Base-by-base conservation (phyloP, 2,329 filamentous ascomycete genomes). In the Trichoderma asperellum region DNA sequence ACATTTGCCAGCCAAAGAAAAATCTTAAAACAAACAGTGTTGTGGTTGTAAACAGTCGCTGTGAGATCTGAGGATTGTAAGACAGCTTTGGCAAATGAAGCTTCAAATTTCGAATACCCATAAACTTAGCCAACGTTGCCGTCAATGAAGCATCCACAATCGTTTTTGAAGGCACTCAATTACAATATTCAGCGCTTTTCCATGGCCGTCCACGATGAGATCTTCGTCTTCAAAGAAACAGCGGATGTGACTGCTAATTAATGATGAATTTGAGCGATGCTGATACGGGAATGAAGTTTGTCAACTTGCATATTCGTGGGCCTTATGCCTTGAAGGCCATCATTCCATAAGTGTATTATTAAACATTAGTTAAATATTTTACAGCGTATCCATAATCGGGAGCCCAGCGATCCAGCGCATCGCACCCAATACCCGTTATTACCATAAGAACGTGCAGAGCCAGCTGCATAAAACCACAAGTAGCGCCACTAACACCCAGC, bases 401-500 rank as follows among this genome's bases (percentile, higher is more conserved):
- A 35, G 37, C 10, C 24, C 10, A 29, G 29, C 55, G 64, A 49
- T 43, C 55, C 64, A 67, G 55, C 64, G 53, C 55, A 37, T 14
- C 10, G 18, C 34, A 14, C 55, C n/a, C 7, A 59, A 2, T 27
- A 55, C 7, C 43, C n/a, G 7, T 34, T 24, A 18, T 40, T 37
- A 56, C 34, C 34, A 61, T 24, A 68, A 24, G 35, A 69, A 27
- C 5, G 58, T 63, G 49, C 40, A 70, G 35, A 66, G 16, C 70
- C 70, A 69, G 69, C 65, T 64, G 27, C 53, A 57, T 18, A 82
- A 32, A 10, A 83, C 68, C 1, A 83, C 81, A 24, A 83, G 47
- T 8, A 83, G 57, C 2, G 82, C 81, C 32, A 87, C 69, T 57
- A 85, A 55, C 60, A 86, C 71, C 81, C 84, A 86, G 83, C 84